Conservation (phyloP, 257 asterid species). For the Plectranthus barbatus region DNA sequence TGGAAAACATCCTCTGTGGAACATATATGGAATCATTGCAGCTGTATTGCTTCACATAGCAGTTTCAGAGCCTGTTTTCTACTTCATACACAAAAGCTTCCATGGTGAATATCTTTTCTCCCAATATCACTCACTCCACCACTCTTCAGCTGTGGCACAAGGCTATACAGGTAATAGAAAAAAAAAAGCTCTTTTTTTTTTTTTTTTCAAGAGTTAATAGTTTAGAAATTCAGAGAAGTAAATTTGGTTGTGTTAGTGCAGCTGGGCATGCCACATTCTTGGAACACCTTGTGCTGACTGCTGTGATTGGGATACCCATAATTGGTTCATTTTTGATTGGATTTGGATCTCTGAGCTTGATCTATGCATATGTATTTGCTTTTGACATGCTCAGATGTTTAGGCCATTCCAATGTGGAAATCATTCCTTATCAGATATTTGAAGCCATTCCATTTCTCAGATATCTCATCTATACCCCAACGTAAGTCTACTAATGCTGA, state of each 20-base stretch:
- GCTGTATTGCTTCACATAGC: constrained; percentile 40
- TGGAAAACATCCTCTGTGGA: constrained; percentile 40
- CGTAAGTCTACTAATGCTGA: constrained; percentile 39
- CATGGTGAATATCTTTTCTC: constrained; percentile 56
- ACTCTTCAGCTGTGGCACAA: constrained; percentile 75
- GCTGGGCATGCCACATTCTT: constrained; percentile 79
- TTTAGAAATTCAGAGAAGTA: constrained; percentile 27
- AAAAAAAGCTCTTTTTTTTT: neutral
- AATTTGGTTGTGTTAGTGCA: constrained; percentile 14
- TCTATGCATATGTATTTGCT: constrained; percentile 51
- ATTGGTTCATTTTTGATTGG: constrained; percentile 51
- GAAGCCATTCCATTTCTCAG: constrained; percentile 48
- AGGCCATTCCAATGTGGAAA: constrained; percentile 80
- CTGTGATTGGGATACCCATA: constrained; percentile 63
- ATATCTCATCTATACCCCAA: constrained; percentile 68
- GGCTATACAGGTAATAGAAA: constrained; percentile 81
- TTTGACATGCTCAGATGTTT: constrained; percentile 71
- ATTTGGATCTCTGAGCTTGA: constrained; percentile 53
- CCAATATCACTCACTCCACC: constrained; percentile 73
- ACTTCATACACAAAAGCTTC: constrained; percentile 53
- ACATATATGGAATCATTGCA: constrained; percentile 44
- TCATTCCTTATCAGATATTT: constrained; percentile 62
- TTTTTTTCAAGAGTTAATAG: neutral
- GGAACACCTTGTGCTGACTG: constrained; percentile 57
- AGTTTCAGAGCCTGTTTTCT: constrained; percentile 72